A percentile compares a stretch with the other conserved stretches of the same genome.
These are phyloP conservation scores for Lactifluus hygrophoroides DNA, from an alignment of 768 basidiomycete species.

Conservation along the genomic window DNA sequence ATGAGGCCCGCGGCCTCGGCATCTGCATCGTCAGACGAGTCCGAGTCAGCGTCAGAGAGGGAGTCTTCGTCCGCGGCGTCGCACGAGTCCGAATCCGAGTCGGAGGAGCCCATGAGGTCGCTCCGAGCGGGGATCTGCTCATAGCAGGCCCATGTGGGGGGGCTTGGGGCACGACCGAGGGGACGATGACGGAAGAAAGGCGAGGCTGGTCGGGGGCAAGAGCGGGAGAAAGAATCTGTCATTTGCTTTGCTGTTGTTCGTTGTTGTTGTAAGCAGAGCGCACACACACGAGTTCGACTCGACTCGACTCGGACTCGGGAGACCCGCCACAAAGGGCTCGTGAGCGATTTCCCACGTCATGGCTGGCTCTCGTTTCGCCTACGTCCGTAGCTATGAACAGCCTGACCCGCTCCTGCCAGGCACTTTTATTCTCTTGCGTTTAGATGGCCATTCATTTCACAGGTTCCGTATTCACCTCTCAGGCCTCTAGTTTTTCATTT, in stretches of 20 bases:
- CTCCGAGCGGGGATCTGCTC: constrained; percentile 57
- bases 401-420: constrained; percentile 79
- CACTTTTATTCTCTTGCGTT: constrained; percentile 74
- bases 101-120: constrained; percentile 28
- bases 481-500: too few relatives aligned
- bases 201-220: constrained; percentile 22
- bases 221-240: constrained; percentile 2
- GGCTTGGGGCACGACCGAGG: constrained; percentile 73
- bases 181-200: constrained; percentile 59
- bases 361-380: constrained; percentile 90
- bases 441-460: constrained; percentile 94
- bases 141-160: constrained; percentile 85
- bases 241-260: too few relatives aligned
- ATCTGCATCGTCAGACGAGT: constrained; percentile 31
- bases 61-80: constrained; percentile 15
- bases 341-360: constrained; percentile 35
- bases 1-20: constrained; percentile 26
- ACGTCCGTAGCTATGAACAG: constrained; percentile 84
- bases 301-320: too few relatives aligned
- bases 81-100: constrained; percentile 21
- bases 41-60: constrained; percentile 15
- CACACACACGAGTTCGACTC: too few relatives aligned
- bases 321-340: background rate
- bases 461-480: constrained; percentile 39
- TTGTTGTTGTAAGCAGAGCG: too few relatives aligned